Percentiles rank a stretch among this genome's conserved stretches.
Evolutionary conservation across 106 monocot species (phyloP).

Genomic region (Acanthochlamys bracteata): DNA sequence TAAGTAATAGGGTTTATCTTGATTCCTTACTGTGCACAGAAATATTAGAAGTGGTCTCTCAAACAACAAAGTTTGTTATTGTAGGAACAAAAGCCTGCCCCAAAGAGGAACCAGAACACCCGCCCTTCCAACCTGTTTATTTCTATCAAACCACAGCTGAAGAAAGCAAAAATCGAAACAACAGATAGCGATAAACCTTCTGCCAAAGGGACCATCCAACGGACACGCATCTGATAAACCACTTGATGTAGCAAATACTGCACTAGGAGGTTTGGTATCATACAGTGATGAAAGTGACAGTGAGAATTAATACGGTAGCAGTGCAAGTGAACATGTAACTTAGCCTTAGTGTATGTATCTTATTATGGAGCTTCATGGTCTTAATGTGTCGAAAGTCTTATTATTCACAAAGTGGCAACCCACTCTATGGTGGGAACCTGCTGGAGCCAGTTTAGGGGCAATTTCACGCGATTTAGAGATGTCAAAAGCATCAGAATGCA

Average conservation of each 20-base stretch:
- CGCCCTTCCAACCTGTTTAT: conserved; percentile 44
- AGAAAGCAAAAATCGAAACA: conserved; percentile 57
- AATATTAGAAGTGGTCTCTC: not conserved
- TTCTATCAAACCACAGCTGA: conserved; percentile 60
- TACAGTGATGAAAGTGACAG: conserved; percentile 77
- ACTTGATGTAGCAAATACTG: conserved; percentile 5
- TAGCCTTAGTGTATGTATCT: too few relatives aligned
- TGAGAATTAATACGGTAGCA: conserved; percentile 27
- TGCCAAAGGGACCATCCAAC: conserved; percentile 6
- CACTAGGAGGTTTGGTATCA: conserved; percentile 50
- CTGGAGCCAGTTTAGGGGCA: too few relatives aligned
- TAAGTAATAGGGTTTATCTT: not conserved
- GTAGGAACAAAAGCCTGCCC: conserved; percentile 30
- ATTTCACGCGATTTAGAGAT: too few relatives aligned
- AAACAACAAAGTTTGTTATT: not conserved
- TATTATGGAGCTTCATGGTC: too few relatives aligned
- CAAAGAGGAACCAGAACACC: conserved; percentile 28
- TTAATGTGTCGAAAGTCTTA: too few relatives aligned
- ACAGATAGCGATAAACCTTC: conserved; percentile 6
- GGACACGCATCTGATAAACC: conserved; percentile 12
- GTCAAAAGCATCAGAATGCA: too few relatives aligned
- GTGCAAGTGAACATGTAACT: too few relatives aligned
- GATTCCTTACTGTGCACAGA: not conserved
- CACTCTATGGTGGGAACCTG: too few relatives aligned
- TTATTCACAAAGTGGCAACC: too few relatives aligned